Evolutionary conservation across 2,329 filamentous ascomycete genomes (phyloP), one percentile per base, ranked within the genome.

Genomic region (Fusarium sp.): DNA sequence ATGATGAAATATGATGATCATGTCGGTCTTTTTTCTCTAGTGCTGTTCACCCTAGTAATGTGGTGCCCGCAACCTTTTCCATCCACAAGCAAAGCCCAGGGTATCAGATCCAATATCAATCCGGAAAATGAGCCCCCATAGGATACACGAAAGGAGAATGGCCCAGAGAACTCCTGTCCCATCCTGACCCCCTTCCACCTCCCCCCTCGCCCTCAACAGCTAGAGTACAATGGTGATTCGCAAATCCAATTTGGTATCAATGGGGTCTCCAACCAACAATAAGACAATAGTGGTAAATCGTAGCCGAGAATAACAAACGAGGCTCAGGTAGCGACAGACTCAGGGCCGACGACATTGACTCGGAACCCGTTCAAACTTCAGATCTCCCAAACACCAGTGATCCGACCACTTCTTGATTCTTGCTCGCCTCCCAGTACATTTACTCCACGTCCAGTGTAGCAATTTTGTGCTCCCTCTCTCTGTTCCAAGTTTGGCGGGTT

Each of bases 241-340:
- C 60, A 62, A 69, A 65, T 69, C 57, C 68, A 71, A 69, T 71
- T 62, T 71, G 65, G 68, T 69, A 71, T 69, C 68, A 71, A 54
- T 41, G 36, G 41, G 28, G 27, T 59, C n/a, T 18, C 36, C 36
- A 7, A 7, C n/a, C 58, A 50, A 47, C 51, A 16, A 44, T 31
- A 23, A 59, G 43, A 70, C 51, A 66, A 60, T 28, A 46, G 39
- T 41, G 44, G n/a, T 43, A 47, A 53, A 58, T 47, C 52, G 28
- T 54, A 40, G 31, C 34, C 46, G n/a, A 66, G 30, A 41, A 31
- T 28, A 40, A n/a, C 13, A 54, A 60, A 31, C 46, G 39, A 23
- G 23, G 23, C 23, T 12, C 43, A 48, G 31, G 43, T 57, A 57
- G 27, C 11, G 43, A 57, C 43, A 39, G 47, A 28, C 47, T 40